Evolutionary conservation across 2,329 filamentous ascomycete species (phyloP), one percentile per base, ranked within the genome.

Genomic region (Blastomyces percursus): DNA sequence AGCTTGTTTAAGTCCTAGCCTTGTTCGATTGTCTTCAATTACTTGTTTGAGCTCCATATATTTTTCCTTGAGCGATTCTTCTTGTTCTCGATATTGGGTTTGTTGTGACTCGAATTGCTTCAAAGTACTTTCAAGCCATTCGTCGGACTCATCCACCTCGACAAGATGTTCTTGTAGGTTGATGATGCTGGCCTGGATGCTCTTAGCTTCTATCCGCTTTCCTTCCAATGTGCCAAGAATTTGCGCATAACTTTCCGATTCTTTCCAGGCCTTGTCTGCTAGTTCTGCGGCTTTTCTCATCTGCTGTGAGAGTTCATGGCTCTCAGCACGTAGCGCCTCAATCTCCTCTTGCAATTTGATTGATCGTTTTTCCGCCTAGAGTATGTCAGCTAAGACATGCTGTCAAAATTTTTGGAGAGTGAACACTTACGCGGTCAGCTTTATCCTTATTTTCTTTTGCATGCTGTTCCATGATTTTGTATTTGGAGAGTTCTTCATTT

Each of bases 391-490:
- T 44, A 54, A 19, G 7, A 9, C n/a, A n/a, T 24, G 54, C 16
- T 8, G 24, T 4, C 4, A 35, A 52, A 9, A 63, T 27, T 46
- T 46, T 48, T 38, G 16, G 19, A 54, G 21, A 42, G 38, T 19
- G 27, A 69, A 63, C 72, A 71, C 67, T 75, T 64, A 77, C 81
- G 65, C 85, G 84, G 61, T 91, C 88, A 8, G 88, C 92, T 64
- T 86, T 88, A 64, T 94, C 89, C 72, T 96, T 97, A 74, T 94
- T 88, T 56, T 83, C 79, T 73, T 94, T 94, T 67, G 89, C 86
- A 66, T 91, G 84, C 50, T 86, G 81, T 71, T 96, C 90, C 64
- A 88, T 83, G 52, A 88, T 84, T 70, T 90, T 90, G 63, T 88
- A 82, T 64, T 87, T 84, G 19, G 80, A 83, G 11, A 97, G 81